phyloP scores from a whole-genome alignment of 805 yeast species.

The Yarrowia keelungensis region DNA sequence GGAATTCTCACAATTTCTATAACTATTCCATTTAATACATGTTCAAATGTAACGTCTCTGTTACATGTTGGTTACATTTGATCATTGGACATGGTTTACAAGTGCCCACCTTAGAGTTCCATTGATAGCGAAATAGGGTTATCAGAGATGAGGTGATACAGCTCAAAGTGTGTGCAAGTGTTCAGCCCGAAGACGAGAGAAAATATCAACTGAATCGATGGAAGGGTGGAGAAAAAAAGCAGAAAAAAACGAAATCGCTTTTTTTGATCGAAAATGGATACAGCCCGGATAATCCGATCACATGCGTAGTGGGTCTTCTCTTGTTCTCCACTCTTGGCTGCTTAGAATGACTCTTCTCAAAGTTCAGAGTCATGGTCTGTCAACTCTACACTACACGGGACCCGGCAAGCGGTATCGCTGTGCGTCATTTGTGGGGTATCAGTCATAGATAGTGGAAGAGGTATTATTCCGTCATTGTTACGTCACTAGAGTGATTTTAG shows the following conservation, averaged over 20 bases:
- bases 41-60: conserved; percentile 3
- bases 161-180: not conserved
- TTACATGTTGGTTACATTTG: not conserved
- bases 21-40: too few relatives aligned
- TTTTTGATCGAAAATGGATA: too few relatives aligned
- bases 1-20: too few relatives aligned
- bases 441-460: too few relatives aligned
- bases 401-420: conserved; percentile 16
- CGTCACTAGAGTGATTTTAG: not conserved
- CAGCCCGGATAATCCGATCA: too few relatives aligned
- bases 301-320: too few relatives aligned
- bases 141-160: conserved; percentile 34
- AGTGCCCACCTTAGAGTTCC: not conserved
- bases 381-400: not conserved
- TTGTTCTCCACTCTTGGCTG: too few relatives aligned
- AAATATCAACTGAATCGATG: too few relatives aligned
- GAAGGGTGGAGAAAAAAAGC: too few relatives aligned
- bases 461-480: too few relatives aligned
- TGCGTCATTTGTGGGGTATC: not conserved
- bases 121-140: conserved; percentile 16
- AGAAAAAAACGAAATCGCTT: too few relatives aligned
- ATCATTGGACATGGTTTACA: not conserved
- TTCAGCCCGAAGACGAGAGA: not conserved
- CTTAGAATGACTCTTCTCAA: not conserved
- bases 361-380: conserved; percentile 6